These are phyloP conservation scores for Colletotrichum spinosum DNA, from an alignment of 2,329 filamentous ascomycete species.

Conservation along the genomic window DNA sequence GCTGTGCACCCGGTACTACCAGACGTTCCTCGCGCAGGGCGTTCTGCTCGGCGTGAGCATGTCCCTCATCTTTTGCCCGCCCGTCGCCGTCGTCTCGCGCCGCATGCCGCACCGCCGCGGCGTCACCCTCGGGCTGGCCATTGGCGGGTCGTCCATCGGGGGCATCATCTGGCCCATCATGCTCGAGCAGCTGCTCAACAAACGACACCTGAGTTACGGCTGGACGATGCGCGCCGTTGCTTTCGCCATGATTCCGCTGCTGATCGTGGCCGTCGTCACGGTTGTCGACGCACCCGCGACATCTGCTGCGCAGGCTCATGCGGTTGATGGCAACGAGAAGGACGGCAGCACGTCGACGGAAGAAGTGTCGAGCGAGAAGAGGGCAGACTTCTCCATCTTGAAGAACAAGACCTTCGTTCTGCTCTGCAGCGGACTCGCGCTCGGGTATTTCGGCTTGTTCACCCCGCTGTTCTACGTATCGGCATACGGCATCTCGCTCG, in stretches of 20 bases:
- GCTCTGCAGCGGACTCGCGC: constrained; percentile 13
- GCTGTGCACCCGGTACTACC: constrained; percentile 50
- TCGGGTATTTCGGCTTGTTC: constrained; percentile 54
- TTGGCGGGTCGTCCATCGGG: constrained; percentile 46
- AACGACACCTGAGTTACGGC: constrained; percentile 15
- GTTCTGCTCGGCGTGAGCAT: constrained; percentile 58
- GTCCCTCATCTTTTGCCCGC: constrained; percentile 54
- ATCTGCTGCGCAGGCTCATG: too few relatives aligned
- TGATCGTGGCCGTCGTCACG: constrained; percentile 26
- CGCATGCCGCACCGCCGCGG: constrained; percentile 46
- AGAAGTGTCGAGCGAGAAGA: neutral
- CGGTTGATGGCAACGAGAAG: constrained; percentile 14
- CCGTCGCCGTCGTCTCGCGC: constrained; percentile 45
- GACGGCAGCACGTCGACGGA: neutral
- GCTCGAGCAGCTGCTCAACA: constrained; percentile 22
- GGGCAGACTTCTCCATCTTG: constrained; percentile 32
- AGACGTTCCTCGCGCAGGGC: constrained; percentile 57
- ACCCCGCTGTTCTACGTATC: constrained; percentile 67
- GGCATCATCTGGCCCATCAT: constrained; percentile 31
- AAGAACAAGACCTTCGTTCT: constrained; percentile 35
- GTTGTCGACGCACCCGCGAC: constrained; percentile 35
- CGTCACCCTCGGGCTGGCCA: constrained; percentile 48
- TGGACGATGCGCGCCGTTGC: constrained; percentile 26
- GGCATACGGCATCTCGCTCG: constrained; percentile 61
- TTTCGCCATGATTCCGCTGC: constrained; percentile 13